Conservation (phyloP, 805 yeast species). For the Kuraishia cidri region DNA sequence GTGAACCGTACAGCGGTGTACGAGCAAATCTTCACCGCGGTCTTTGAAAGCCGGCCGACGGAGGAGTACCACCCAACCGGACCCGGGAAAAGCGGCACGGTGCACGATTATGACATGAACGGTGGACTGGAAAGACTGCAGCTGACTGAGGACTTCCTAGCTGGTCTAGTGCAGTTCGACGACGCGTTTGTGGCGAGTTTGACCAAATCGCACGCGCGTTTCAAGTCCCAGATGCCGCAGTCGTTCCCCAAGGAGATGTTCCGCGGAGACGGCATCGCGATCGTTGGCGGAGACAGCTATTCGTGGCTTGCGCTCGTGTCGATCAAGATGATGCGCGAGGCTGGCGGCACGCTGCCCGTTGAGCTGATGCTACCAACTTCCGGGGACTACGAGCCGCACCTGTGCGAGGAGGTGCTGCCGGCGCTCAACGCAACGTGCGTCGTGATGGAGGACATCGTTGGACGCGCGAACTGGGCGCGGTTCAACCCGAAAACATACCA, state of each 20-base stretch:
- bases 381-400: constrained; percentile 25
- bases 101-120: too few species aligned
- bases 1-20: too few species aligned
- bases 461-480: constrained; percentile 11
- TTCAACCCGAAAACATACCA: constrained; percentile 21
- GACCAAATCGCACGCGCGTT: constrained; percentile 40
- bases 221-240: constrained; percentile 43
- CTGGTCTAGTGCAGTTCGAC: too few species aligned
- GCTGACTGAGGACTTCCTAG: too few species aligned
- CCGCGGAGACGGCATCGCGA: constrained; percentile 55
- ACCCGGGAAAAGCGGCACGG: too few species aligned
- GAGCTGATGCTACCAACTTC: constrained; percentile 28
- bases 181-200: constrained; percentile 23
- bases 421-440: constrained; percentile 29
- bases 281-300: constrained; percentile 52
- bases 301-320: constrained; percentile 44
- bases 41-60: too few species aligned
- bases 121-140: too few species aligned
- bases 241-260: constrained; percentile 20
- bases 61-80: too few species aligned
- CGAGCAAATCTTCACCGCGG: too few species aligned
- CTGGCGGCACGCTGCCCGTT: constrained; percentile 26
- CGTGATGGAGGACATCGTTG: constrained; percentile 26
- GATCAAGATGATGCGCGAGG: constrained; percentile 31
- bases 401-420: constrained; percentile 30